phyloP scores from a whole-genome alignment of 2,329 filamentous ascomycete species.

The Ascosphaera apis region DNA sequence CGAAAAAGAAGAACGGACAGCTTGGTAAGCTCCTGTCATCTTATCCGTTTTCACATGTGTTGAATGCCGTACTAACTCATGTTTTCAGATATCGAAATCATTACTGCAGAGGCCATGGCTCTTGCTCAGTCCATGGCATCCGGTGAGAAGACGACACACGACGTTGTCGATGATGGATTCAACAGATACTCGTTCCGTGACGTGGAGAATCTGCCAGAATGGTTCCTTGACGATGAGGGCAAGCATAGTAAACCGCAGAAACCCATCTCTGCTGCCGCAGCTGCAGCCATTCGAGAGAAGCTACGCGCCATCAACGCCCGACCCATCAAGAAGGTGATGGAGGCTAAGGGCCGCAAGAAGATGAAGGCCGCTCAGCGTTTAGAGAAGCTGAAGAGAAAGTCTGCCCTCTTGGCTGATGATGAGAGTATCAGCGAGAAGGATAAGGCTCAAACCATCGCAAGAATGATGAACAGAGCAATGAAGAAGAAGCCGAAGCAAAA shows the following conservation, averaged over 20 bases:
- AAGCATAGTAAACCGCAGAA: slow-evolving; percentile 64
- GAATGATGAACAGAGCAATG: slow-evolving; percentile 56
- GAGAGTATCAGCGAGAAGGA: slow-evolving; percentile 90
- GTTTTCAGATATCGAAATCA: slow-evolving; percentile 68
- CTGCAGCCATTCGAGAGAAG: slow-evolving; percentile 85
- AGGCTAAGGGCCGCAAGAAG: slow-evolving; percentile 93
- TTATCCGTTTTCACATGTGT: slow-evolving; percentile 3
- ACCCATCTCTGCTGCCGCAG: slow-evolving; percentile 79
- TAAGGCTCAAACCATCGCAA: slow-evolving; percentile 66
- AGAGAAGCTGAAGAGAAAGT: slow-evolving; percentile 95
- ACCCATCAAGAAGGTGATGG: slow-evolving; percentile 96
- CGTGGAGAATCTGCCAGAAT: slow-evolving; percentile 75
- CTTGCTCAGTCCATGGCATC: slow-evolving; percentile 79
- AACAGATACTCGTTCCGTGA: slow-evolving; percentile 86
- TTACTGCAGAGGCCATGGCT: slow-evolving; percentile 98
- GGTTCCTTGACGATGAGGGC: slow-evolving; percentile 87
- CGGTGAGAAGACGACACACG: slow-evolving; percentile 54
- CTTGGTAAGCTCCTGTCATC: slow-evolving; percentile 17
- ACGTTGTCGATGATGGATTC: slow-evolving; percentile 76
- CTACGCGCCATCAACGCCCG: slow-evolving; percentile 75
- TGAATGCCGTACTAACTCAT: slow-evolving; percentile 6
- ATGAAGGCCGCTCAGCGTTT: slow-evolving; percentile 74
- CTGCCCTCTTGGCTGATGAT: slow-evolving; percentile 66
- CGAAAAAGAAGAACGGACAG: slow-evolving; percentile 19
- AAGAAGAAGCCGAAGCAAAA: slow-evolving; percentile 71